A percentile compares a stretch with the other conserved stretches of the same genome.
Conservation (phyloP, 228 moss, liverwort and hornwort species). For the Sphagnum magellanicum region DNA sequence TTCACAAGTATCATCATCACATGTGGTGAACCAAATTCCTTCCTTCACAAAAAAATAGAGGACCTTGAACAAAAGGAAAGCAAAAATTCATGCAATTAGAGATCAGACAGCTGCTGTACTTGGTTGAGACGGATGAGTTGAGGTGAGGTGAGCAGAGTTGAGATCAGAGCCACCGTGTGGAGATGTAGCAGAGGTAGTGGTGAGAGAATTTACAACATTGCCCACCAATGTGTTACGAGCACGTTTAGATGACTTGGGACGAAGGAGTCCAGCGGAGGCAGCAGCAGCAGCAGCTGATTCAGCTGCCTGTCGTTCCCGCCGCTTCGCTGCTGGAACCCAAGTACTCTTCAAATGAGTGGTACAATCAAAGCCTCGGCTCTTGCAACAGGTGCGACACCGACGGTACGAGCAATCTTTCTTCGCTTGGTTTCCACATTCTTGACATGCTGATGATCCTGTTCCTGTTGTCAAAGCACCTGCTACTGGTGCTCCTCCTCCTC, state of each 20-base stretch:
- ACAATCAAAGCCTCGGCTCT: conserved; percentile 89
- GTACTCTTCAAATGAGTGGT: conserved; percentile 94
- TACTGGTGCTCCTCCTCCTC: too few relatives aligned
- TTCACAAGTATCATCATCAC: too few relatives aligned
- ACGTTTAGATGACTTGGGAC: conserved; percentile 80
- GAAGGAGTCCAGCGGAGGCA: conserved; percentile 55
- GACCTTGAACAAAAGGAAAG: too few relatives aligned
- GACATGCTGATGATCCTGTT: conserved; percentile 73
- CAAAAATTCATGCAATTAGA: too few relatives aligned
- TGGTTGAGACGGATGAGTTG: conserved; percentile 56
- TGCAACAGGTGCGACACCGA: conserved; percentile 91
- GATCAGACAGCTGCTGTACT: conserved; percentile 6
- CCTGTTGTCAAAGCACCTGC: too few relatives aligned
- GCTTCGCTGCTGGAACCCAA: conserved; percentile 97
- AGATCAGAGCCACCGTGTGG: conserved; percentile 84
- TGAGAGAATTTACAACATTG: conserved; percentile 83
- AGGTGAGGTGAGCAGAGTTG: conserved; percentile 47
- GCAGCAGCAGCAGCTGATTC: conserved; percentile 89
- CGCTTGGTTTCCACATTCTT: conserved; percentile 96
- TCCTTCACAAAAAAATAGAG: too few relatives aligned
- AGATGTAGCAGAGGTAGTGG: conserved; percentile 88
- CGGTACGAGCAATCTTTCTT: conserved; percentile 93
- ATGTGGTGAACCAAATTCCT: too few relatives aligned
- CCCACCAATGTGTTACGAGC: conserved; percentile 63
- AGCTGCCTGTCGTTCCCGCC: conserved; percentile 90